phyloP scores from a whole-genome alignment of 257 asterid genomes.

The Solanum lycopersicoides region DNA sequence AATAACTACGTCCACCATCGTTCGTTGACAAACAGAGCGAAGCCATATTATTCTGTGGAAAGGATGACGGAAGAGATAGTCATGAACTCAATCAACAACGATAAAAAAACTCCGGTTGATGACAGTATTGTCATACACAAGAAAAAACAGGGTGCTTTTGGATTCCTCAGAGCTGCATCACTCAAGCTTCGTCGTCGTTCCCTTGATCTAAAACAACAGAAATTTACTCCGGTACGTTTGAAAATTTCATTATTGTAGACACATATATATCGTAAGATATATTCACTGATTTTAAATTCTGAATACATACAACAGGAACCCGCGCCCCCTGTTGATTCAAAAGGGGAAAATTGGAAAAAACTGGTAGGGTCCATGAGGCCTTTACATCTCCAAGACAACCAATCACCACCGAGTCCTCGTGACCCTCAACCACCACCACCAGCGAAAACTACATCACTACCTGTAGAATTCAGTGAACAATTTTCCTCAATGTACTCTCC shows the following conservation, averaged over 20 bases:
- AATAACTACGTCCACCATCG: neutral
- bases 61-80: neutral
- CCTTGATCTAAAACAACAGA: conserved; percentile 9
- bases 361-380: conserved; percentile 72
- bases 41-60: neutral
- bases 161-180: conserved; percentile 48
- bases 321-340: neutral
- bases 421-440: neutral
- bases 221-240: neutral
- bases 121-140: neutral
- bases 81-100: neutral
- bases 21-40: neutral
- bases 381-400: conserved; percentile 40
- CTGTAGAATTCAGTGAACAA: neutral
- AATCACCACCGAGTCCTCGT: conserved; percentile 16
- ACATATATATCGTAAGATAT: neutral
- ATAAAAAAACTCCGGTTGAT: neutral
- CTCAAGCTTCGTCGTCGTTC: conserved; percentile 25
- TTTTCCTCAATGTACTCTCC: neutral
- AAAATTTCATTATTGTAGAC: neutral
- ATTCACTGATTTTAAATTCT: neutral
- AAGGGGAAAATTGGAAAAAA: conserved; percentile 42
- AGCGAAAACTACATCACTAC: neutral
- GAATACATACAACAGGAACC: neutral
- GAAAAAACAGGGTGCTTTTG: conserved; percentile 35